A percentile compares a stretch with the other conserved stretches of the same genome.
phyloP scores from a whole-genome alignment of 1,284 basidiomycete species.

The Retiboletus fuscus region DNA sequence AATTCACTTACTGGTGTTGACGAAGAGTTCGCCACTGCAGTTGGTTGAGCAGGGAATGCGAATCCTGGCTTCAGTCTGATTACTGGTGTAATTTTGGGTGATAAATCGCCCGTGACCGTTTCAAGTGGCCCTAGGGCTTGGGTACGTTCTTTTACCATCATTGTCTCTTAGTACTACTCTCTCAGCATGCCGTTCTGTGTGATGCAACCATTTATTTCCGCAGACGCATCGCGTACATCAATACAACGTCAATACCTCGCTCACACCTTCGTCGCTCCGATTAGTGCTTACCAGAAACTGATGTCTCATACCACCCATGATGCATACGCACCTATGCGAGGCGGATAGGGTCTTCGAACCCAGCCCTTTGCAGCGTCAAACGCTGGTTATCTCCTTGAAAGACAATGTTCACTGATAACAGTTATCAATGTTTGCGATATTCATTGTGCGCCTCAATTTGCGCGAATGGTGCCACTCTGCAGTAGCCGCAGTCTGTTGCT shows the following conservation, averaged over 20 bases:
- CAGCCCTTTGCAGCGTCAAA: too few species aligned
- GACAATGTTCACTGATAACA: not conserved
- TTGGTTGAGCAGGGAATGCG: conserved; percentile 58
- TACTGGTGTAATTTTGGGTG: conserved; percentile 54
- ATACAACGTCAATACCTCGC: too few species aligned
- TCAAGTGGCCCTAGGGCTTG: conserved; percentile 63
- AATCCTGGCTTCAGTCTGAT: conserved; percentile 57
- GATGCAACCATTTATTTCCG: too few species aligned
- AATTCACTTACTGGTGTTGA: conserved; percentile 82
- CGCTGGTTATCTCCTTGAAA: not conserved
- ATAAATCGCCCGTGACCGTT: conserved; percentile 62
- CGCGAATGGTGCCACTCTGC: not conserved
- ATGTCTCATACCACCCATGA: too few species aligned
- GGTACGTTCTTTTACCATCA: too few species aligned
- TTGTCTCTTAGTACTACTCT: too few species aligned
- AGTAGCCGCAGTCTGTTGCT: conserved; percentile 2
- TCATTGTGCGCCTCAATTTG: not conserved
- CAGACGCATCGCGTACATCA: too few species aligned
- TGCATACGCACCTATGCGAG: too few species aligned
- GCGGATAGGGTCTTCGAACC: too few species aligned
- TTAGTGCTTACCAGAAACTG: too few species aligned
- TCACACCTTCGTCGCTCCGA: too few species aligned
- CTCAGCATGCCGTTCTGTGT: too few species aligned
- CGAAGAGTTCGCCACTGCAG: conserved; percentile 68
- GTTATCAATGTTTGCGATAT: not conserved